A percentile compares a stretch with the other conserved stretches of the same genome.
Conservation (phyloP, 805 yeast genomes). For the Schizosaccharomyces osmophilus region DNA sequence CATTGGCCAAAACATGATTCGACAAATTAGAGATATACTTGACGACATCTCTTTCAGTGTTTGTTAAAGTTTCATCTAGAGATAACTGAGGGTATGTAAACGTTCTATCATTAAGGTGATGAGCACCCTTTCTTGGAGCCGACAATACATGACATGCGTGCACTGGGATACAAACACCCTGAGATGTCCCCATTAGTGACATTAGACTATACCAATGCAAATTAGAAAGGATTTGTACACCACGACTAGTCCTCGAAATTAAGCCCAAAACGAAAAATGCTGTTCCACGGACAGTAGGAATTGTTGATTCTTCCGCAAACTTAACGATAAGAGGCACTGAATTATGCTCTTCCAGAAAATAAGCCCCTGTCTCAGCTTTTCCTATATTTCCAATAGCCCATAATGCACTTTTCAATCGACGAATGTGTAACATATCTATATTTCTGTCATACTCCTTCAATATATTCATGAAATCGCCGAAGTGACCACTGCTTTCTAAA, state of each 20-base stretch:
- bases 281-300: slow-evolving; percentile 46
- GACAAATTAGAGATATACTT: neutral
- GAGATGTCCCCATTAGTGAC: slow-evolving; percentile 20
- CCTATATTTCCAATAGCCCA: slow-evolving; percentile 81
- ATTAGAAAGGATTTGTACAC: slow-evolving; percentile 66
- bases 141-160: slow-evolving; percentile 3
- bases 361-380: slow-evolving; percentile 43
- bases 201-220: slow-evolving; percentile 41
- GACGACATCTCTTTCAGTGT: neutral
- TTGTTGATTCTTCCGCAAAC: slow-evolving; percentile 22
- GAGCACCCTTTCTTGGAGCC: neutral
- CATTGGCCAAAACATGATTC: neutral
- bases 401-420: slow-evolving; percentile 41
- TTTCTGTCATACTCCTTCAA: slow-evolving; percentile 10
- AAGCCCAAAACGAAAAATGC: slow-evolving; percentile 60
- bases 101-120: neutral
- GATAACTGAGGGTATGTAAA: neutral
- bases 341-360: slow-evolving; percentile 26
- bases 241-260: slow-evolving; percentile 47
- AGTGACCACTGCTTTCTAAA: slow-evolving; percentile 25
- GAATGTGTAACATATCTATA: slow-evolving; percentile 16
- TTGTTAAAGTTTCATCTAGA: neutral
- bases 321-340: slow-evolving; percentile 29
- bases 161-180: slow-evolving; percentile 7
- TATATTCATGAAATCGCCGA: slow-evolving; percentile 12